Conservation (phyloP, 2,329 filamentous ascomycete genomes). For the Diaporthe sp. region DNA sequence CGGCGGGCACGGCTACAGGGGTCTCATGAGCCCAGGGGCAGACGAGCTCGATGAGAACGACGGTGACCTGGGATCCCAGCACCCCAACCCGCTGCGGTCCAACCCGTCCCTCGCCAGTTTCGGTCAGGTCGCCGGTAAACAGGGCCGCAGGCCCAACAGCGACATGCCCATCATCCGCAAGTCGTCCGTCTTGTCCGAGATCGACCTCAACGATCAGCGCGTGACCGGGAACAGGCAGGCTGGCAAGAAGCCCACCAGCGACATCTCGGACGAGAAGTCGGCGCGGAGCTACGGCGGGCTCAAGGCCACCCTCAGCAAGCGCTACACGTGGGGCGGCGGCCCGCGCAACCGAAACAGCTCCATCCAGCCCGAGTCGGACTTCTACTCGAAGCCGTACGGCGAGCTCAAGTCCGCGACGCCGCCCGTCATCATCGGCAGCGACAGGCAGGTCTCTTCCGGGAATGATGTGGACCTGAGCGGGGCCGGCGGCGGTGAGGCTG, state of each 20-base stretch:
- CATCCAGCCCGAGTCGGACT: constrained; percentile 60
- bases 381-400: constrained; percentile 70
- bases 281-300: constrained; percentile 19
- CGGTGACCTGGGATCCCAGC: constrained; percentile 41
- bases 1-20: constrained; percentile 40
- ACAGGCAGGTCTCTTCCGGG: constrained; percentile 67
- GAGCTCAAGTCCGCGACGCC: constrained; percentile 64
- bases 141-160: constrained; percentile 34
- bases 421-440: constrained; percentile 61
- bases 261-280: constrained; percentile 22
- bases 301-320: constrained; percentile 26
- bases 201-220: constrained; percentile 56
- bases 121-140: constrained; percentile 6
- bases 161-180: constrained; percentile 46
- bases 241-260: constrained; percentile 12
- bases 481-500: constrained; percentile 28
- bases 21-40: constrained; percentile 26
- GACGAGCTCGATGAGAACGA: constrained; percentile 41
- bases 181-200: constrained; percentile 53
- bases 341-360: constrained; percentile 53
- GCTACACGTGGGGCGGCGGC: constrained; percentile 33
- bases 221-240: constrained; percentile 52
- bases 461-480: constrained; percentile 59
- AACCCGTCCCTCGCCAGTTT: constrained; percentile 53
- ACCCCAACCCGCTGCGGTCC: constrained; percentile 64